These are phyloP conservation scores for Jacaranda copaia DNA, from an alignment of 257 asterid species.

Conservation along the genomic window DNA sequence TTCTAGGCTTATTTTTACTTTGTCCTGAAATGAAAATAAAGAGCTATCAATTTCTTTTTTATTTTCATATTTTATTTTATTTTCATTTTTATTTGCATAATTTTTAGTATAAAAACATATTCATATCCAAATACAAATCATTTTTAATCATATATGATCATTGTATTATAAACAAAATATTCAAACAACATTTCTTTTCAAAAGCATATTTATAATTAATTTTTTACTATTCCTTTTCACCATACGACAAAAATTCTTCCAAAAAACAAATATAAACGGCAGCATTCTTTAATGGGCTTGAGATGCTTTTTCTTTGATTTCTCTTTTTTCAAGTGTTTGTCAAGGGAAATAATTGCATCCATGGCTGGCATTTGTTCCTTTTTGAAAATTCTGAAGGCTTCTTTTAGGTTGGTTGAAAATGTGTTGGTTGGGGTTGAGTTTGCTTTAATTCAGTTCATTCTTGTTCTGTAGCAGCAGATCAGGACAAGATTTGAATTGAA, in stretches of 20 bases:
- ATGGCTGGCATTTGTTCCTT: constrained; percentile 41
- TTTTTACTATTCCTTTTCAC: too few relatives aligned
- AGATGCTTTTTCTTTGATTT: constrained; percentile 28
- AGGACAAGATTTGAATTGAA: constrained; percentile 49
- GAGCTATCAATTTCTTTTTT: too few relatives aligned
- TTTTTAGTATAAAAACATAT: too few relatives aligned
- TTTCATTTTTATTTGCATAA: too few relatives aligned
- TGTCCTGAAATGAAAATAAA: too few relatives aligned
- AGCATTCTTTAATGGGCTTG: constrained; percentile 41
- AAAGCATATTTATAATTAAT: too few relatives aligned
- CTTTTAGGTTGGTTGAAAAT: constrained; percentile 37
- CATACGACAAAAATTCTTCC: not conserved
- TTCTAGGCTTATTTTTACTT: too few relatives aligned
- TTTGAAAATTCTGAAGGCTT: constrained; percentile 20
- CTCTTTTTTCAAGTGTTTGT: constrained; percentile 14
- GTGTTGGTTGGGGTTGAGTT: constrained; percentile 9
- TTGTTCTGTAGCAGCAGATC: constrained; percentile 31
- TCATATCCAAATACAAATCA: too few relatives aligned
- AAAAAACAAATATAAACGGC: constrained; percentile 37
- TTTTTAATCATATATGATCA: too few relatives aligned
- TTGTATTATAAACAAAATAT: too few relatives aligned
- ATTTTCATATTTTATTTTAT: too few relatives aligned
- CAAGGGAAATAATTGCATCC: constrained; percentile 33
- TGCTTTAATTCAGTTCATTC: constrained; percentile 8
- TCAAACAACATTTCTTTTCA: too few relatives aligned